Evolutionary conservation across 495 filamentous ascomycete species (phyloP).

Genomic region (Tuber aestivum): DNA sequence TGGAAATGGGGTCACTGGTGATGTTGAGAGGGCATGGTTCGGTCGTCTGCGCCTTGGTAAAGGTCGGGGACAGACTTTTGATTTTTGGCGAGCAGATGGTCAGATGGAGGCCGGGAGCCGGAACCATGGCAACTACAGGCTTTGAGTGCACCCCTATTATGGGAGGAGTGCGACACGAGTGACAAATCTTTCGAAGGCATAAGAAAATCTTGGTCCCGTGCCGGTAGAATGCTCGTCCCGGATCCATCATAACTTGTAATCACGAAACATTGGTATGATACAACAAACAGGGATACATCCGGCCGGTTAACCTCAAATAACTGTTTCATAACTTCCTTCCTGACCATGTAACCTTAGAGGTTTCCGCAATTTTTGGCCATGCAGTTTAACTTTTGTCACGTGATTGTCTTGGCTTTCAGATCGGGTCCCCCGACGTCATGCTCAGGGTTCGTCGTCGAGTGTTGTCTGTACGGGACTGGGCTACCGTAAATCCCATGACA

Average conservation of each 20-base stretch:
- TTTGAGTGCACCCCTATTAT: not conserved
- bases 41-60: no score
- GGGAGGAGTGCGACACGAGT: not conserved
- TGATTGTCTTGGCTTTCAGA: not conserved
- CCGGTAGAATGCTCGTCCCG: not conserved
- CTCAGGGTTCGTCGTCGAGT: not conserved
- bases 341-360: not conserved
- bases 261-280: not conserved
- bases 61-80: no score
- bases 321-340: not conserved
- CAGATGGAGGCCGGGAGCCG: not conserved
- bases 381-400: not conserved
- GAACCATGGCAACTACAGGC: not conserved
- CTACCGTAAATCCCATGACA: no score
- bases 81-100: no score
- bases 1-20: no score
- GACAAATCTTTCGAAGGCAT: not conserved
- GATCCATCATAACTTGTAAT: not conserved
- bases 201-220: not conserved
- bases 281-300: not conserved
- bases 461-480: no score
- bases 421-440: not conserved
- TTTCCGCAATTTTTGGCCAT: not conserved
- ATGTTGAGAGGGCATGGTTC: no score
- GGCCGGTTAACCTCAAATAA: not conserved